Evolutionary conservation across 169 alveolate species (phyloP).

Genomic region (Besnoitia besnoiti): DNA sequence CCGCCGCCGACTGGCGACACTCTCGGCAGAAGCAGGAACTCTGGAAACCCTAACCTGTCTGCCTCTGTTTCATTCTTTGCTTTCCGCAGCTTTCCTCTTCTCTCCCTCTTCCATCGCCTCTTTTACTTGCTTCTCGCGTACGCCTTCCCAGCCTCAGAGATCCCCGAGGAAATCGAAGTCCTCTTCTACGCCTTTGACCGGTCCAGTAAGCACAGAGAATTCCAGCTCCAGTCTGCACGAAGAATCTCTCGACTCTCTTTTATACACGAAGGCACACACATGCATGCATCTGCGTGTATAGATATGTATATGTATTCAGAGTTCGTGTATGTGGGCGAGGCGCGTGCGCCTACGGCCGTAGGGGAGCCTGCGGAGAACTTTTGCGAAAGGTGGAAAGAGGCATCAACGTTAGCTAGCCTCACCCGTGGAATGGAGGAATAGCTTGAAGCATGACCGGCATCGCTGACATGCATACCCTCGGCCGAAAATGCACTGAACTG

Average conservation of each 20-base stretch:
- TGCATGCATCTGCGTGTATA: neutral
- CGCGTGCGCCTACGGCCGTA: too few species aligned
- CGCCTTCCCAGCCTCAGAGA: constrained; percentile 8
- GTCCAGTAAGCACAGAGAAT: neutral
- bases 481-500: too few species aligned
- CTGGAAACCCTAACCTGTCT: neutral
- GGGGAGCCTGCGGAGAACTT: too few species aligned
- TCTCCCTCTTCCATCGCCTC: constrained; percentile 30
- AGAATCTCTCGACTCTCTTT: too few species aligned
- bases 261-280: neutral
- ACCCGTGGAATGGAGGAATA: too few species aligned
- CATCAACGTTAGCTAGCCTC: too few species aligned
- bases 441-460: too few species aligned
- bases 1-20: too few species aligned
- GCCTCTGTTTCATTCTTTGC: neutral
- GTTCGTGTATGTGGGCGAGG: too few species aligned
- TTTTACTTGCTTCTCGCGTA: constrained; percentile 19
- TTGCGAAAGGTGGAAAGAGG: too few species aligned
- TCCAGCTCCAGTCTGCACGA: too few species aligned
- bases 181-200: constrained; percentile 22
- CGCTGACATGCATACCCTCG: too few species aligned
- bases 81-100: neutral
- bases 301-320: neutral
- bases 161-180: neutral
- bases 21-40: neutral